These are phyloP conservation scores for Mycosphaerella sp. DNA, from an alignment of 2,329 filamentous ascomycete genomes.

Conservation along the genomic window DNA sequence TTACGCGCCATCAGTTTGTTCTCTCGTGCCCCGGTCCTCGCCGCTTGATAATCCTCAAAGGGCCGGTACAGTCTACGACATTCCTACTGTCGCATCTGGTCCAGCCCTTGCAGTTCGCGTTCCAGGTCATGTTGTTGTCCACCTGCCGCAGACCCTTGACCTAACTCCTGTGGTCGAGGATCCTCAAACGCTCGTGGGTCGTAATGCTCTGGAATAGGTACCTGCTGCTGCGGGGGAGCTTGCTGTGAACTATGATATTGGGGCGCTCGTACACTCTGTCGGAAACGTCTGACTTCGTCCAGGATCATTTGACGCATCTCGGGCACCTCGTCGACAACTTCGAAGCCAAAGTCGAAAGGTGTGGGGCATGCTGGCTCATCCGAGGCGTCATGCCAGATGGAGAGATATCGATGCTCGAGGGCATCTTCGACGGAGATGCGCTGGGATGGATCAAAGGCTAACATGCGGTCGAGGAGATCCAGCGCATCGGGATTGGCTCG, in stretches of 20 bases:
- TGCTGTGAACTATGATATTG: constrained; percentile 42
- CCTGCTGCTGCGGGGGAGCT: constrained; percentile 37
- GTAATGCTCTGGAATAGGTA: constrained; percentile 58
- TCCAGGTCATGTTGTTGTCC: constrained; percentile 66
- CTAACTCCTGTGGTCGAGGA: constrained; percentile 52
- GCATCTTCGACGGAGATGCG: constrained; percentile 93
- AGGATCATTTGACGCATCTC: constrained; percentile 98
- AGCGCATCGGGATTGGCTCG: constrained; percentile 93
- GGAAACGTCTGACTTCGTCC: constrained; percentile 86
- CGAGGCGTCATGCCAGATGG: constrained; percentile 97
- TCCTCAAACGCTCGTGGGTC: constrained; percentile 54
- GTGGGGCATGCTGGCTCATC: constrained; percentile 92
- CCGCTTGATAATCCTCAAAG: neutral
- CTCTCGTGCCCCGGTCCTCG: neutral
- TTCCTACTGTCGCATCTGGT: constrained; percentile 23
- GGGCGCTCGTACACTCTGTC: constrained; percentile 41
- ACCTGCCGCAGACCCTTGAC: constrained; percentile 34
- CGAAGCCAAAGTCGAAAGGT: constrained; percentile 97
- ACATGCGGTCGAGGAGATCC: constrained; percentile 92
- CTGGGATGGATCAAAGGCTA: constrained; percentile 89
- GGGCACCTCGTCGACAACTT: constrained; percentile 88
- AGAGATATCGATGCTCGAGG: constrained; percentile 90
- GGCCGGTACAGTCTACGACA: constrained; percentile 1
- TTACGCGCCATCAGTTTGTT: neutral
- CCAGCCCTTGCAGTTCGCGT: constrained; percentile 60